These are phyloP conservation scores for Mycena indigotica DNA, from an alignment of 768 basidiomycete species.

Conservation along the genomic window DNA sequence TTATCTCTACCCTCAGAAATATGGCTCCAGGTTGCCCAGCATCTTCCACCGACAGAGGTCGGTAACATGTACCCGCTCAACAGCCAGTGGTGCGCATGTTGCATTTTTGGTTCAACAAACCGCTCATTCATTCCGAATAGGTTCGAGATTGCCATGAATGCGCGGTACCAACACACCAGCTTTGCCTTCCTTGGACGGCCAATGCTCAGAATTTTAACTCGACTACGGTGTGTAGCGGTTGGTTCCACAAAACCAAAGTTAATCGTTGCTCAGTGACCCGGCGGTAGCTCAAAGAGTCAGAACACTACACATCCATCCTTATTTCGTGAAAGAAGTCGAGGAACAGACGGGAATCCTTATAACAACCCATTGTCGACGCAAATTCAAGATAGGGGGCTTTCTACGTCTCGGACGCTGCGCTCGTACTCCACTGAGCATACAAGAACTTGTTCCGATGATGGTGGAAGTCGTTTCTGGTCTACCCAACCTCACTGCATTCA, in stretches of 20 bases:
- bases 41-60: slow-evolving; percentile 35
- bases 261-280: slow-evolving; percentile 41
- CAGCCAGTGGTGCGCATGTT: slow-evolving; percentile 37
- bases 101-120: too few species aligned
- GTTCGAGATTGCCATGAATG: slow-evolving; percentile 43
- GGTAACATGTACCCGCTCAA: slow-evolving; percentile 40
- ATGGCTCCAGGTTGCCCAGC: slow-evolving; percentile 40
- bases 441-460: slow-evolving; percentile 44
- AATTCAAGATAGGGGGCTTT: slow-evolving; percentile 34
- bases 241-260: background rate
- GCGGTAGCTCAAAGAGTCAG: slow-evolving; percentile 50
- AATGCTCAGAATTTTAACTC: slow-evolving; percentile 34
- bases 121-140: too few species aligned
- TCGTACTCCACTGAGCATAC: slow-evolving; percentile 34
- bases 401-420: slow-evolving; percentile 34
- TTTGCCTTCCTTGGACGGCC: slow-evolving; percentile 50
- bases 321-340: slow-evolving; percentile 45
- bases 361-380: slow-evolving; percentile 16
- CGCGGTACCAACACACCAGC: slow-evolving; percentile 49
- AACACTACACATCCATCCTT: slow-evolving; percentile 51
- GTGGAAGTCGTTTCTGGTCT: slow-evolving; percentile 46
- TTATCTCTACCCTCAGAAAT: slow-evolving; percentile 37
- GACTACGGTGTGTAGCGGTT: slow-evolving; percentile 33
- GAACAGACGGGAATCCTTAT: slow-evolving; percentile 23
- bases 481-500: slow-evolving; percentile 50